Evolutionary conservation across 2,329 filamentous ascomycete species (phyloP), one percentile per base, ranked within the genome.

Genomic region (Colletotrichum neosansevieriae): DNA sequence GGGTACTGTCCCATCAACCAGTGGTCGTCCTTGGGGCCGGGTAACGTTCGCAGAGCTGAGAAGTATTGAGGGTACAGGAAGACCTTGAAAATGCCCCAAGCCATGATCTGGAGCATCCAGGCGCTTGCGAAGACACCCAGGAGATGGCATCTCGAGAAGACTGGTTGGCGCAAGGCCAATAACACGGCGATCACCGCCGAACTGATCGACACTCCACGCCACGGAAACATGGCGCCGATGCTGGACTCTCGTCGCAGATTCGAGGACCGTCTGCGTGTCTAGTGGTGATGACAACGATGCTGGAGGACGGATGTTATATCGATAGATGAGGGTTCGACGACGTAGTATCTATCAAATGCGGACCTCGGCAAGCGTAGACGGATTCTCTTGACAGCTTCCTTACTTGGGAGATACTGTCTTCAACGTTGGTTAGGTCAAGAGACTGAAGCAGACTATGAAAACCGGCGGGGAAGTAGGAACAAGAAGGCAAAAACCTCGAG

Each of bases 1-100:
- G 71, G 63, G 29, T 78, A 83, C 51, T 88, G 85, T n/a, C 86
- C 86, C 66, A 82, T 78, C 32, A 83, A 76, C 76, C 79, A 86
- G 44, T 82, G 81, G 49, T 77, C 79, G 17, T 76, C 78, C 2
- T 73, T 70, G 0, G 84, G 84, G 47, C 80, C 79, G 2, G 86
- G 86, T 6, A 88, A 75, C 57, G 79, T 77, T 15, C 82, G 78
- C 63, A 88, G 76, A 2, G 85, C 84, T 19, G 86, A 88, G 71
- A 86, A 79, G 71, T 80, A 75, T 32, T 81, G 80, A 15, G 85
- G 85, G 71, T 83, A 87, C 36, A 87, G 74, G 45, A 86, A 75
- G 21, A 83, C 72, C 2, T 71, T 71, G 79, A 81, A 88, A n/a
- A 81, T 13, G 15, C 49, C 74, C 75, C 78, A 85, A 3, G 72